phyloP scores from a whole-genome alignment of 257 asterid species.

The Solanum lycopersicoides region DNA sequence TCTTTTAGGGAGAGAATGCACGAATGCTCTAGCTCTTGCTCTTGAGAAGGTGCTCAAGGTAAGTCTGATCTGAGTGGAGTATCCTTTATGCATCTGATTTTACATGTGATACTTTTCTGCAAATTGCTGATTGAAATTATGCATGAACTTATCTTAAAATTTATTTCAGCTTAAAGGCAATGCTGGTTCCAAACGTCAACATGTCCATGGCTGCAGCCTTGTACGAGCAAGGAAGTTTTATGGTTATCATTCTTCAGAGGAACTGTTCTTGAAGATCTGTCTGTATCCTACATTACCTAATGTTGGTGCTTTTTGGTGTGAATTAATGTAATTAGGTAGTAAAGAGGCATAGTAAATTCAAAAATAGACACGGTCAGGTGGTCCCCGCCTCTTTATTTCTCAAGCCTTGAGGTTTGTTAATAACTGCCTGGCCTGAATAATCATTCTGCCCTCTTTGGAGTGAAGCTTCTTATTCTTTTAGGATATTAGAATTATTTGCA shows the following conservation, averaged over 20 bases:
- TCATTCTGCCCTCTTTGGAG: neutral
- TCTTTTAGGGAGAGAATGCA: conserved; percentile 43
- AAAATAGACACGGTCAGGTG: neutral
- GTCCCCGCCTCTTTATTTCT: neutral
- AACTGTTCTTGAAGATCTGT: conserved; percentile 82
- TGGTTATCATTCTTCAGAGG: conserved; percentile 85
- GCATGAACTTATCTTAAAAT: conserved; percentile 2
- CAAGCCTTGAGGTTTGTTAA: neutral
- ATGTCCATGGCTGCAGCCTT: conserved; percentile 75
- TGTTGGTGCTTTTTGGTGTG: neutral
- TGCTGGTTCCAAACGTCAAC: conserved; percentile 80
- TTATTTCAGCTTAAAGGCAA: conserved; percentile 62
- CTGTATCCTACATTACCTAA: conserved; percentile 57
- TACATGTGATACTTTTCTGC: neutral
- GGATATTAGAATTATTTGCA: neutral
- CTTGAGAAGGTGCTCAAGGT: conserved; percentile 94
- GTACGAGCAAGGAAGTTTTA: conserved; percentile 84
- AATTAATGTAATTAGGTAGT: neutral
- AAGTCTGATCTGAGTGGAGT: conserved; percentile 1
- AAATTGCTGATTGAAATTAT: conserved; percentile 5
- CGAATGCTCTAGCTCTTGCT: conserved; percentile 39
- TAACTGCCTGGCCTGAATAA: neutral
- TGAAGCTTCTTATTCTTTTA: neutral
- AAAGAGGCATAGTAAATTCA: neutral
- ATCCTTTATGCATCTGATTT: neutral